Evolutionary conservation across 768 basidiomycete species (phyloP), one percentile per base, ranked within the genome.

Genomic region (Tricholoma sp.): DNA sequence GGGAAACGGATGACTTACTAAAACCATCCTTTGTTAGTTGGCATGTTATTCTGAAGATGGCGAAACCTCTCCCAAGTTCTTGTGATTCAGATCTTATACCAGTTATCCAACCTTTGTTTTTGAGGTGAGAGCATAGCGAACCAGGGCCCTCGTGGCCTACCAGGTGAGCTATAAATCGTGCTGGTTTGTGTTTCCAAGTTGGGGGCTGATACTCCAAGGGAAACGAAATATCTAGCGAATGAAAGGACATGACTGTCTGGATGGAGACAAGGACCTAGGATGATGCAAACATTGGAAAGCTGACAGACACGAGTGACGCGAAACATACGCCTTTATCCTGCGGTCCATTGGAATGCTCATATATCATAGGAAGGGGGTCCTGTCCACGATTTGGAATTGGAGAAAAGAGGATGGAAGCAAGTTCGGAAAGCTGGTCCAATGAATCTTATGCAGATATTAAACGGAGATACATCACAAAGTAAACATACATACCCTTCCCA

Each of bases 81-180:
- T 89, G 87, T 2, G 82, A 78, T 1, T 89, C 92, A 45, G 85
- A 78, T 55, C 79, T 83, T 51, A 98, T 74, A 11, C 78, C 76
- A 27, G 86, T 92, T 35, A 89, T 80, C 93, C 94, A 96, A 2
- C 92, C 91, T 66, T 88, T 89, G 59, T 79, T 78, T 74, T 96
- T 98, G 56, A 99, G 78, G 68, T 94, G 93, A 0, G 94, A 91
- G 64, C 91, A 81, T 29, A 98, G 73, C 0, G 96, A 98, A 1
- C 96, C 96, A 34, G 88, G 85, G 1, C 94, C 94, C 72, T 98
- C 94, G 66, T 98, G 93, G 0, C 94, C 94, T 31, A 94, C 72
- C 65, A 96, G 85, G 66, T 94, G 90, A 3, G 84, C 78, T 21
- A 98, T 67, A 69, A 91, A 88, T 55, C 81, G 70, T 5, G 77